Conservation (phyloP, 2,329 filamentous ascomycete species). For the Ophiostoma piceae region DNA sequence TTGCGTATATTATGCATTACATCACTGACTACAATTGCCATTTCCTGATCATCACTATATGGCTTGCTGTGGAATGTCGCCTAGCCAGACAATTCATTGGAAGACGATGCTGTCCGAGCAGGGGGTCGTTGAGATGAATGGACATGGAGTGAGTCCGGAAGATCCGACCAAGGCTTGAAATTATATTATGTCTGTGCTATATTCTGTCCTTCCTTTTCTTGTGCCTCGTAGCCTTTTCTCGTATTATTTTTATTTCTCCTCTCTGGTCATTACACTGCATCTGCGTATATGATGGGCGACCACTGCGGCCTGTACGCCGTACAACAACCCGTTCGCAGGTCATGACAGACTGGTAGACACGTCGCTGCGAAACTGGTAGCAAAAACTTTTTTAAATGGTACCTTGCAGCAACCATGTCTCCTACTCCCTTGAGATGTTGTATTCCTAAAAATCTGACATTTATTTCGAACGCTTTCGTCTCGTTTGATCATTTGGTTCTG, state of each 20-base stretch:
- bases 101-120: background rate
- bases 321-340: background rate
- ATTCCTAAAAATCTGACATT: too few relatives aligned
- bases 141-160: background rate
- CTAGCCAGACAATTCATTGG: background rate
- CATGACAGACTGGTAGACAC: background rate
- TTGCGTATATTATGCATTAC: background rate
- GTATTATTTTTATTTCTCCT: background rate
- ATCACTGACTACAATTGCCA: background rate
- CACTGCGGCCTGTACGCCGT: conserved; percentile 5
- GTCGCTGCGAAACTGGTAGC: background rate
- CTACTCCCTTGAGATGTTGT: background rate
- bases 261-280: background rate
- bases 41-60: background rate
- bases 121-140: background rate
- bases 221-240: background rate
- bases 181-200: background rate
- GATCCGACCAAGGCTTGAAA: background rate
- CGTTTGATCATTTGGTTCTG: background rate
- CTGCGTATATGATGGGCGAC: background rate
- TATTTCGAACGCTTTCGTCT: background rate
- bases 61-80: conserved; percentile 5
- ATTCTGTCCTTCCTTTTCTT: background rate
- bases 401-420: background rate
- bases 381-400: background rate